Evolutionary conservation across 225 moss, liverwort and hornwort species (phyloP).

Genomic region (Polytrichum commune): DNA sequence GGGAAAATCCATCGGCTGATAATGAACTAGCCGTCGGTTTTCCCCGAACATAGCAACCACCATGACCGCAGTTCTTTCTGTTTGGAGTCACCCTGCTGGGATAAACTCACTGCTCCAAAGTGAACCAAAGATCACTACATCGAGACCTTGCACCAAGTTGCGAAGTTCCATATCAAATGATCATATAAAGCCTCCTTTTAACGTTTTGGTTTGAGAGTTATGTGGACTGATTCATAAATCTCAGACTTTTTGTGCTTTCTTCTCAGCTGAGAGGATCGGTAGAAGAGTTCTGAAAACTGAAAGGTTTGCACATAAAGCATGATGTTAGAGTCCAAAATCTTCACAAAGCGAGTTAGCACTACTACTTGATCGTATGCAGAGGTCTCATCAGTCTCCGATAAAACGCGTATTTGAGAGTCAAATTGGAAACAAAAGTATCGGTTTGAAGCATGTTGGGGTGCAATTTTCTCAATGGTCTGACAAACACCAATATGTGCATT

Average conservation of each 20-base stretch:
- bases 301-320: background rate
- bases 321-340: background rate
- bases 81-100: conserved; percentile 21
- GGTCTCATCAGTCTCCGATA: too few relatives aligned
- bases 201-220: background rate
- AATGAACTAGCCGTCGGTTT: too few relatives aligned
- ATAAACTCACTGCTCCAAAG: conserved; percentile 38
- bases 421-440: too few relatives aligned
- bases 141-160: conserved; percentile 34
- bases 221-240: background rate
- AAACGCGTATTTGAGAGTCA: too few relatives aligned
- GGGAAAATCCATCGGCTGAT: too few relatives aligned
- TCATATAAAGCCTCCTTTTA: background rate
- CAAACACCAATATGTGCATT: too few relatives aligned
- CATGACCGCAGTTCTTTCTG: conserved; percentile 42
- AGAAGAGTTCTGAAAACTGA: background rate
- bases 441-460: too few relatives aligned
- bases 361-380: too few relatives aligned
- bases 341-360: background rate
- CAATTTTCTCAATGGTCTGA: too few relatives aligned
- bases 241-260: background rate
- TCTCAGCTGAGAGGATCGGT: too few relatives aligned
- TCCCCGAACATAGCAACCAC: too few relatives aligned
- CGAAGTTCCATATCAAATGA: conserved; percentile 28
- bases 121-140: conserved; percentile 12